phyloP scores from a whole-genome alignment of 176 grass and related monocot genomes.

The Pontederia paniculata region DNA sequence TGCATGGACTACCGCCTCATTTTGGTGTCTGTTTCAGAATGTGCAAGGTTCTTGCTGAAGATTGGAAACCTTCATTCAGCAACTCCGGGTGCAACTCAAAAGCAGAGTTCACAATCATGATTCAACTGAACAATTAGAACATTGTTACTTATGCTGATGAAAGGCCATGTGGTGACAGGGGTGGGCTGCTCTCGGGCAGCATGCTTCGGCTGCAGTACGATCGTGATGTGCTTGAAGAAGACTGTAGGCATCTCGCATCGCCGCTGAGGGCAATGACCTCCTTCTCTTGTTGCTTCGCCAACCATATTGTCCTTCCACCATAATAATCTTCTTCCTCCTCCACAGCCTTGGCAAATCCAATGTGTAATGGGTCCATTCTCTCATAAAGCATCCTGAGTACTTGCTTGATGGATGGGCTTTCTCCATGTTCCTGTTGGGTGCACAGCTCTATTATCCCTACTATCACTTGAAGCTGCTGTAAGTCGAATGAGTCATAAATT shows the following conservation, averaged over 20 bases:
- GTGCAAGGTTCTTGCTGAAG: no score
- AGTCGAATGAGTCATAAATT: slow-evolving; percentile 58
- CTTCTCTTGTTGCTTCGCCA: slow-evolving; percentile 29
- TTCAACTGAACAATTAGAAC: no score
- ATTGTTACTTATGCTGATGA: slow-evolving; percentile 12
- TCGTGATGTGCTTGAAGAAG: slow-evolving; percentile 70
- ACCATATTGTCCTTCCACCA: slow-evolving; percentile 17
- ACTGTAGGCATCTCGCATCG: no score
- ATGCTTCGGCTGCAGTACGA: slow-evolving; percentile 78
- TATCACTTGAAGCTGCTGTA: slow-evolving; percentile 70
- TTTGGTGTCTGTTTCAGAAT: no score
- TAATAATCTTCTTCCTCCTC: slow-evolving; percentile 58
- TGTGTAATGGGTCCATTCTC: slow-evolving; percentile 60
- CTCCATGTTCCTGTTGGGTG: slow-evolving; percentile 45
- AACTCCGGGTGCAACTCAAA: no score
- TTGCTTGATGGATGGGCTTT: slow-evolving; percentile 80
- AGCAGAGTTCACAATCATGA: no score
- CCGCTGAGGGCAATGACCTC: slow-evolving; percentile 26
- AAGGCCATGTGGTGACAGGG: slow-evolving; percentile 41
- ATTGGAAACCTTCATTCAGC: no score
- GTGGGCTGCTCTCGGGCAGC: slow-evolving; percentile 48
- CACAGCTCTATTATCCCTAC: slow-evolving; percentile 74
- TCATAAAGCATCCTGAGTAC: slow-evolving; percentile 80
- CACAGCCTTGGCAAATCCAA: slow-evolving; percentile 48
- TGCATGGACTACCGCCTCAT: no score